Conservation (phyloP, 2,329 filamentous ascomycete genomes). For the Aspergillus costaricaensis region DNA sequence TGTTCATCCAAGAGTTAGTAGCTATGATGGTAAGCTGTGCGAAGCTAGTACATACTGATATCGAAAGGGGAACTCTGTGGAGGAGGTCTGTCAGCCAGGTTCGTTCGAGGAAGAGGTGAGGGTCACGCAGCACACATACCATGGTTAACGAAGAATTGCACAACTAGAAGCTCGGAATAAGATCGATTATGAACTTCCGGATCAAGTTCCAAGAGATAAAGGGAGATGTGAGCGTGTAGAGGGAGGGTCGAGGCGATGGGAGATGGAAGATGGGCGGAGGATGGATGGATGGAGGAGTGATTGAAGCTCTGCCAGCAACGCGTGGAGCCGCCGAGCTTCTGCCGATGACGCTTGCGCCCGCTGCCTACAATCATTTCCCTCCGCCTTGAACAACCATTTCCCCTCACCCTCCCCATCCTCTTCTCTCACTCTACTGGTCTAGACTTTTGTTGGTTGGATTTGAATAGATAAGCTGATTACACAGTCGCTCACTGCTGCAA, state of each 20-base stretch:
- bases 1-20: constrained; percentile 31
- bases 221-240: constrained; percentile 17
- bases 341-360: constrained; percentile 31
- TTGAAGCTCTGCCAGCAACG: constrained; percentile 30
- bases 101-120: constrained; percentile 19
- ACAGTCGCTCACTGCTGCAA: background rate
- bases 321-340: constrained; percentile 28
- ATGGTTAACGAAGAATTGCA: constrained; percentile 26
- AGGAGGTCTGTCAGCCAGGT: constrained; percentile 38
- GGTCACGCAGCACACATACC: constrained; percentile 28
- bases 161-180: constrained; percentile 17
- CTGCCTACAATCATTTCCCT: constrained; percentile 19
- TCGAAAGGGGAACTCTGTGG: constrained; percentile 83
- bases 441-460: background rate
- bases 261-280: constrained; percentile 22
- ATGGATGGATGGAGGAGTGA: constrained; percentile 26
- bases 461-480: background rate
- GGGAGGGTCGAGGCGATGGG: constrained; percentile 13
- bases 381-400: background rate
- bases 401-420: background rate
- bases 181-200: background rate
- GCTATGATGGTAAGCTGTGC: constrained; percentile 12
- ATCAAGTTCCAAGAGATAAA: constrained; percentile 4
- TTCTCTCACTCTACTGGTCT: constrained; percentile 13
- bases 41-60: constrained; percentile 69